These are phyloP conservation scores for Debaryomycetaceae sp. DNA, from an alignment of 1,139 yeast species.

Conservation along the genomic window DNA sequence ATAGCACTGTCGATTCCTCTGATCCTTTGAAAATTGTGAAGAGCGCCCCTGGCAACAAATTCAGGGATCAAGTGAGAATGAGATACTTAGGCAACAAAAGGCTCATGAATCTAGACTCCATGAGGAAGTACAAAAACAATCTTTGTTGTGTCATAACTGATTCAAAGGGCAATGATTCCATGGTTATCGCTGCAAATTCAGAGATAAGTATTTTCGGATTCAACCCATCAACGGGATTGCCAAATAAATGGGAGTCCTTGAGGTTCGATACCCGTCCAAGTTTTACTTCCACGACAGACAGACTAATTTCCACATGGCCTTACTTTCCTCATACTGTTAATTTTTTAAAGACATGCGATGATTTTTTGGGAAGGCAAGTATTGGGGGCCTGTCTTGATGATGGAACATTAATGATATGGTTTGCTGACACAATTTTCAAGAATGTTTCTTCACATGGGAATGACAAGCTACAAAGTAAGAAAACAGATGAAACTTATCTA, in stretches of 20 bases:
- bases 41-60: conserved; percentile 31
- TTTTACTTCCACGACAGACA: conserved; percentile 34
- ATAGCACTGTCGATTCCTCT: conserved; percentile 13
- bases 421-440: conserved; percentile 22
- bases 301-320: conserved; percentile 46
- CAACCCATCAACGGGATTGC: conserved; percentile 20
- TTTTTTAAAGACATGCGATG: conserved; percentile 25
- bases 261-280: conserved; percentile 40
- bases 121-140: conserved; percentile 36
- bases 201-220: conserved; percentile 28
- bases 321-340: conserved; percentile 58
- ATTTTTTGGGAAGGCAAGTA: conserved; percentile 30
- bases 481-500: conserved; percentile 2
- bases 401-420: conserved; percentile 50
- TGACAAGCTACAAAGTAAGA: not conserved
- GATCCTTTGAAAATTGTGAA: conserved; percentile 21
- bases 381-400: conserved; percentile 54
- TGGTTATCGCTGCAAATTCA: conserved; percentile 28
- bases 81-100: conserved; percentile 20
- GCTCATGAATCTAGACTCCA: conserved; percentile 15
- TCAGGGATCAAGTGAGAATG: conserved; percentile 23
- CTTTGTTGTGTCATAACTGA: conserved; percentile 16
- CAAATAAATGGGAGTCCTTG: conserved; percentile 20
- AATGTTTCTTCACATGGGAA: conserved; percentile 13
- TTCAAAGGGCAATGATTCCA: conserved; percentile 13